Percentiles rank a stretch among this genome's conserved stretches.
Evolutionary conservation across 257 asterid species (phyloP).

Genomic region (Nyctanthes arbortristis): DNA sequence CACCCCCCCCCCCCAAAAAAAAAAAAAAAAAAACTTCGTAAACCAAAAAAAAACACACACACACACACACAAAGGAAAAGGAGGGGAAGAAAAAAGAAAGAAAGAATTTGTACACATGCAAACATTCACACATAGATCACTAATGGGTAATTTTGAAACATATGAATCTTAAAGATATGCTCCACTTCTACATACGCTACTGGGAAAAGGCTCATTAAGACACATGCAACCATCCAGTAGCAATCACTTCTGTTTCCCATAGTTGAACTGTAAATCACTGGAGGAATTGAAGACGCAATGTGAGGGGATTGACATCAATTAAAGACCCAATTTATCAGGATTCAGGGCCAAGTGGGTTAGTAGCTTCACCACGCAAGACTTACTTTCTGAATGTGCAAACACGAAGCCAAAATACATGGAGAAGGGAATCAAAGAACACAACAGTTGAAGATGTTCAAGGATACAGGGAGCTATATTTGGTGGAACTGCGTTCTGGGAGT

Average conservation of each 20-base stretch:
- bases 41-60: too few species aligned
- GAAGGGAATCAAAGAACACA: slow-evolving; percentile 19
- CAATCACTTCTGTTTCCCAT: neutral
- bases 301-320: neutral
- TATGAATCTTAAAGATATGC: neutral
- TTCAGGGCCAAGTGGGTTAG: neutral
- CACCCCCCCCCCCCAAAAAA: neutral
- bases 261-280: neutral
- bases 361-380: neutral
- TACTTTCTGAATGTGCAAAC: neutral
- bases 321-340: neutral
- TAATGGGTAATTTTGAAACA: neutral
- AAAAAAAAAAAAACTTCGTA: too few species aligned
- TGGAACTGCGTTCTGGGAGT: slow-evolving; percentile 75
- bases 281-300: neutral
- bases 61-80: too few species aligned
- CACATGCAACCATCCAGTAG: neutral
- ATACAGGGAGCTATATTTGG: slow-evolving; percentile 90
- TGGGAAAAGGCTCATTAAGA: neutral
- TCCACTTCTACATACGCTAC: neutral
- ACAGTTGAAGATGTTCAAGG: slow-evolving; percentile 39
- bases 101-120: neutral
- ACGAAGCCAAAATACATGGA: neutral
- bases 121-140: neutral
- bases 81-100: neutral